Base-by-base conservation (phyloP, 495 filamentous ascomycete genomes). In the Neurospora sublineolata region DNA sequence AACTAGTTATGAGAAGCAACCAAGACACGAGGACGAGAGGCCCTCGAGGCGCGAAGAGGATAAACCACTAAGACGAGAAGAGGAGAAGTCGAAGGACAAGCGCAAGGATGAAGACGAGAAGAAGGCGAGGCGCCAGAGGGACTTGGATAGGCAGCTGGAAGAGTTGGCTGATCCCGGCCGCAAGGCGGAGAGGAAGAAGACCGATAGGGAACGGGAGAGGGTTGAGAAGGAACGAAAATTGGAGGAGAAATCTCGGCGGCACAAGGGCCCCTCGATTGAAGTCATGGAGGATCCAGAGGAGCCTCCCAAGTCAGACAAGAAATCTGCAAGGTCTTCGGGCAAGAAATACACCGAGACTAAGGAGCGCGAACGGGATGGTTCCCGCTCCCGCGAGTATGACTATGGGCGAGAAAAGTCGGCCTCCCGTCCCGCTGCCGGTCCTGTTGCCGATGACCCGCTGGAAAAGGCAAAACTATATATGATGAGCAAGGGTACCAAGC, bases 1-100 rank as follows among this genome's bases (percentile, higher is more conserved):
- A 0, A 77, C 82, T 2, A 86, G 83, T 68, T 85, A 84, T 74
- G 83, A 84, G 72, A 84, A 82, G 73, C 77, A 81, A 20, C 77
- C 80, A 14, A 81, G 81, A 1, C 73, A 75, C 38, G 73, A 79
- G 0, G 77, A 80, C 18, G 82, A 84, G 14, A 80, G 52, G 14
- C 27, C 52, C 14, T 36, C 52, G 14, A 33, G 80, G 42, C 79
- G 80, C 12, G 78, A 79, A 8, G 72, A 69, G 44, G 77, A n/a
- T n/a, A 70, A 67, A 11, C 52, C 73, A 20, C 33, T 36, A 23
- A 46, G 70, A 52, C 41, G 70, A 33, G 69, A 70, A 42, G 60
- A 76, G 76, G 71, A 74, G 46, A 75, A 52, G 40, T 42, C 67
- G 68, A 72, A 71, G 46, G 75, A 79, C 74, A 77, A 73, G 68